phyloP scores from a whole-genome alignment of 208 protist genomes.

The Tetramitus jugosus region DNA sequence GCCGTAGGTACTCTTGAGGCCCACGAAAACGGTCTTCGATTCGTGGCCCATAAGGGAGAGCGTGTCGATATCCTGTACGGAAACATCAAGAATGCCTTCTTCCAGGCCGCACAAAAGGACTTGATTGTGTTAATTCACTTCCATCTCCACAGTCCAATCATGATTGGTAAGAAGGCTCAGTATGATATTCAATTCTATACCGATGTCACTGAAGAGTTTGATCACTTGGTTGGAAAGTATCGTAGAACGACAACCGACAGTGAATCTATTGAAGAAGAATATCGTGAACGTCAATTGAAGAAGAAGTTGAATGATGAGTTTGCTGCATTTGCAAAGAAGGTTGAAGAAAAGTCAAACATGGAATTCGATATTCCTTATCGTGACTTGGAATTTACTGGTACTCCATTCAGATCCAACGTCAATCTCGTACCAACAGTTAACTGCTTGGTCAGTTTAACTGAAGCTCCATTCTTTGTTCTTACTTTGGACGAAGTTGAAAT shows the following conservation, averaged over 20 bases:
- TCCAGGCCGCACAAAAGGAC: constrained; percentile 80
- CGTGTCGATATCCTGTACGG: constrained; percentile 80
- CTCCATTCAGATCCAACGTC: constrained; percentile 42
- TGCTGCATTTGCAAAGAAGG: constrained; percentile 44
- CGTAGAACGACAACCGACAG: constrained; percentile 31
- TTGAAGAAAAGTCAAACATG: constrained; percentile 45
- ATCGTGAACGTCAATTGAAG: constrained; percentile 42
- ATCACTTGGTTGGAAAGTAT: constrained; percentile 3
- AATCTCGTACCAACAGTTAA: constrained; percentile 57
- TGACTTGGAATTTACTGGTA: constrained; percentile 62
- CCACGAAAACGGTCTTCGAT: constrained; percentile 90
- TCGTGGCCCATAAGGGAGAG: constrained; percentile 58
- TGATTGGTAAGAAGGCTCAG: constrained; percentile 76
- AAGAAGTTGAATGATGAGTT: constrained; percentile 54
- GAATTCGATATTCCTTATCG: constrained; percentile 69
- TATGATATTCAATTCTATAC: constrained; percentile 89
- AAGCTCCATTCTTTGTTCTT: constrained; percentile 83
- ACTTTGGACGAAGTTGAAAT: constrained; percentile 83
- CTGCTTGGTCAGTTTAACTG: constrained; percentile 66
- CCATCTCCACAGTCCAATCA: constrained; percentile 87
- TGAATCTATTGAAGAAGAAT: constrained; percentile 58
- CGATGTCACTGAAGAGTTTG: constrained; percentile 65
- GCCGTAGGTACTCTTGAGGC: constrained; percentile 75
- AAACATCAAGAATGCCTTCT: constrained; percentile 94
- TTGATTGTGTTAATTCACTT: constrained; percentile 89